A percentile compares a stretch with the other conserved stretches of the same genome.
Evolutionary conservation across 2,329 filamentous ascomycete genomes (phyloP).

Genomic region (Mycogone perniciosa): DNA sequence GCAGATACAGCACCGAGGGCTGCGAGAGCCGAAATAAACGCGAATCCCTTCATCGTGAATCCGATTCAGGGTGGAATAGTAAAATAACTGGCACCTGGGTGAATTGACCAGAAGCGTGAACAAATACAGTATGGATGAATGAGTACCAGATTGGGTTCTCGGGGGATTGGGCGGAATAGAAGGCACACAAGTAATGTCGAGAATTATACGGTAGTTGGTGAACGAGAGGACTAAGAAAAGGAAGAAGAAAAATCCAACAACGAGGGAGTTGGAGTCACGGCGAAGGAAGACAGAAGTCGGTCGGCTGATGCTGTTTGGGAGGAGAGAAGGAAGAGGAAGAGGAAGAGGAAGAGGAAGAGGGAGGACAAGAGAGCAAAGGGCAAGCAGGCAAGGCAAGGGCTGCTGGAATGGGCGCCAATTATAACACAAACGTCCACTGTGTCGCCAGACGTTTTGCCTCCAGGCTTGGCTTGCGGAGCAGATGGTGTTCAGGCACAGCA

Average conservation of each 20-base stretch:
- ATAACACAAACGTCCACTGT: neutral
- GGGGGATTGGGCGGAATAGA: conserved; percentile 4
- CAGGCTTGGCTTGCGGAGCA: too few relatives aligned
- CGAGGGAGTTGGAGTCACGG: conserved; percentile 28
- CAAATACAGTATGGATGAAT: conserved; percentile 8
- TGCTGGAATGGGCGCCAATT: conserved; percentile 8
- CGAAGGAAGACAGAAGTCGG: conserved; percentile 21
- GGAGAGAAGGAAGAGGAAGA: conserved; percentile 12
- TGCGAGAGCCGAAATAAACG: conserved; percentile 43
- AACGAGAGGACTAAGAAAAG: conserved; percentile 13
- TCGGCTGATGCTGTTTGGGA: neutral
- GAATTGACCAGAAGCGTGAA: neutral
- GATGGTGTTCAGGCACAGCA: too few relatives aligned
- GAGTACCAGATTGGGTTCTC: neutral
- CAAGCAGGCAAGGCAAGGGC: conserved; percentile 5
- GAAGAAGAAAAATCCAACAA: conserved; percentile 27
- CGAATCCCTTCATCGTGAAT: conserved; percentile 43
- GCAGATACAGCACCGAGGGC: conserved; percentile 39
- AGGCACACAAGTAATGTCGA: neutral
- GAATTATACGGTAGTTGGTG: conserved; percentile 3
- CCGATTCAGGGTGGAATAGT: conserved; percentile 15
- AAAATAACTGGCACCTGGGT: conserved; percentile 1
- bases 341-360: conserved; percentile 9
- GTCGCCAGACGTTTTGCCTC: neutral
- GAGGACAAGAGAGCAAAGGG: neutral